Conservation (phyloP, 345 rosid species). For the Carallia pectinifolia region DNA sequence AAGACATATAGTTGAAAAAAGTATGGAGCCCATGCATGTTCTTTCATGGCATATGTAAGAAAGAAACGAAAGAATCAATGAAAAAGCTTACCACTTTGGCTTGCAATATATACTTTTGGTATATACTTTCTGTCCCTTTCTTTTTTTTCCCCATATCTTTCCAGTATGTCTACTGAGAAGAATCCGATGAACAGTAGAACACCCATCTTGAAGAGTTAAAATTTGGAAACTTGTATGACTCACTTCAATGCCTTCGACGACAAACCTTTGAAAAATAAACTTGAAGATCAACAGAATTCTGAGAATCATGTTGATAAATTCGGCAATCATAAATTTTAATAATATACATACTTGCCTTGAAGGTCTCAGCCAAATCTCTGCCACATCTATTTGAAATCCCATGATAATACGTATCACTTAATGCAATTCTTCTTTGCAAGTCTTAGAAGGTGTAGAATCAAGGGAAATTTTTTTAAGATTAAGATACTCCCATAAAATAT, state of each 20-base stretch:
- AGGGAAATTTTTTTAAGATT: no score
- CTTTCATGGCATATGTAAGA: background rate
- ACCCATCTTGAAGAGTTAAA: background rate
- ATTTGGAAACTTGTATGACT: conserved; percentile 44
- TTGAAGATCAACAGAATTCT: no score
- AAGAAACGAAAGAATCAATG: background rate
- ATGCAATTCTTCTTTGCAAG: no score
- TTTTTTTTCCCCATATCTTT: background rate
- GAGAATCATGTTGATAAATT: no score
- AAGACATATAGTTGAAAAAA: background rate
- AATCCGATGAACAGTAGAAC: background rate
- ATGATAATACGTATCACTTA: no score
- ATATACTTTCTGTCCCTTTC: no score
- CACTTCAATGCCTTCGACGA: conserved; percentile 69
- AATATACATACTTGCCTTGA: no score
- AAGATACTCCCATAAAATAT: no score
- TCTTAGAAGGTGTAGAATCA: no score
- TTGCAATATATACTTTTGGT: background rate
- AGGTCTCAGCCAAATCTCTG: no score
- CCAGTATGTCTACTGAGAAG: background rate
- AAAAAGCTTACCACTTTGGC: background rate
- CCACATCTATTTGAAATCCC: no score
- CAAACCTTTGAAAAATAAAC: conserved; percentile 14
- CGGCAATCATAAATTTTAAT: no score
- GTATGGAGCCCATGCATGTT: background rate